Evolutionary conservation across 2,329 filamentous ascomycete species (phyloP), one percentile per base, ranked within the genome.

Genomic region (Neonectria ditissima): DNA sequence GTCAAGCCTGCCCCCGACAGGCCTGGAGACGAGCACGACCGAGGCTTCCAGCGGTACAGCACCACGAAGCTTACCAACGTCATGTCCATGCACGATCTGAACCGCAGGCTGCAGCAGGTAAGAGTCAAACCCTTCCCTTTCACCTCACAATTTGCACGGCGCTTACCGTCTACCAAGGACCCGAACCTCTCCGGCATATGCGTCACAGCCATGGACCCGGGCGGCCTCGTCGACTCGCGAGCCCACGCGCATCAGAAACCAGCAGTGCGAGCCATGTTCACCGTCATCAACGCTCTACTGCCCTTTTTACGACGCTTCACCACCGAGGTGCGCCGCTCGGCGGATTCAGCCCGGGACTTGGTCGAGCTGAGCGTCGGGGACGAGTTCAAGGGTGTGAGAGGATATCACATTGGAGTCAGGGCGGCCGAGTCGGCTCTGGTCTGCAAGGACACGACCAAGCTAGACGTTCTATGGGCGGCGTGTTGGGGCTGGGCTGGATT

Each of bases 41-140:
- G 62, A 10, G 72, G 72, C 1, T 74, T 74, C 3, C 68, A 73
- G 34, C 52, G 69, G 3, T 74, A 74, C 9, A 69, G 60, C 4
- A 68, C 62, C 1, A 48, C 70, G 0, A 74, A 74, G 18, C 32
- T 74, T 5, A 65, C 65, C 0, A 73, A 72, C 53, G 61, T 73
- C 18, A 66, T 72, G 62, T 71, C 73, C n/a, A 73, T 73, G 72
- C 59, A 71, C 1, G 69, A 74, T 2, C 61, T 73, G 1, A 71
- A 69, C 37, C 18, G n/a, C 9, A 66, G 48, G 10, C 41, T 74
- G 0, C 50, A 56, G 16, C 54, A 65, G 43, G 70, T 65, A 61
- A 24, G 14, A 66, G 63, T 68, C n/a, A n/a, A n/a, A n/a, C 41
- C 63, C 4, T 59, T 72, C 1, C 54, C 69, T 2, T 65, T 63